Conservation (phyloP, 345 rosid genomes). For the Ricinus communis region DNA sequence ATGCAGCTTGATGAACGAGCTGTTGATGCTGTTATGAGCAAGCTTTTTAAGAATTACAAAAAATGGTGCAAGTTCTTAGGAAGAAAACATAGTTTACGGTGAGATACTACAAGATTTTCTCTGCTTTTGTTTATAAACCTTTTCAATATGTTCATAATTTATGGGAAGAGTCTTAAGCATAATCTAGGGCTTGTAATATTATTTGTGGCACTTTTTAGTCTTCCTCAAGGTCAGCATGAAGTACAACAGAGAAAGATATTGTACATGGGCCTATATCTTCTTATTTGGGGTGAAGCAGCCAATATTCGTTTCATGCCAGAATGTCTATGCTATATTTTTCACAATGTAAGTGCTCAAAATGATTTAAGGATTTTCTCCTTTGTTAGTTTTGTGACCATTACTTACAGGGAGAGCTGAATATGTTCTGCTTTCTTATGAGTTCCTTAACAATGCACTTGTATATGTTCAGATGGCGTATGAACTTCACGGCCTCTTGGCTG, state of each 20-base stretch:
- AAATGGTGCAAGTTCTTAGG: conserved; percentile 96
- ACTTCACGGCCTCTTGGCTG: conserved; percentile 94
- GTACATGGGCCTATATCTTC: conserved; percentile 92
- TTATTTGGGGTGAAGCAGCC: conserved; percentile 98
- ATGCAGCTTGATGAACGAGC: conserved; percentile 97
- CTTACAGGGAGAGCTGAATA: conserved; percentile 6
- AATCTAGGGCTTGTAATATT: neutral
- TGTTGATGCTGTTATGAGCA: conserved; percentile 79
- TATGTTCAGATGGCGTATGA: conserved; percentile 93
- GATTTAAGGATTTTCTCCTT: conserved; percentile 15
- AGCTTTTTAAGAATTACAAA: conserved; percentile 87
- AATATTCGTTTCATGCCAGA: conserved; percentile 94
- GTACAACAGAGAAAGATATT: conserved; percentile 88
- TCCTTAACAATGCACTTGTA: neutral
- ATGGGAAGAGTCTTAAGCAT: conserved; percentile 11
- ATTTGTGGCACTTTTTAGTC: conserved; percentile 43
- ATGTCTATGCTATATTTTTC: conserved; percentile 93
- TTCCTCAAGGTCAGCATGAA: conserved; percentile 87
- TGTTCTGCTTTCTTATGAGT: neutral
- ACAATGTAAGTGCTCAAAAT: conserved; percentile 59
- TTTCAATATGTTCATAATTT: neutral
- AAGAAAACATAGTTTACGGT: conserved; percentile 93
- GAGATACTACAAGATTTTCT: conserved; percentile 17
- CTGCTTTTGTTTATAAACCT: neutral
- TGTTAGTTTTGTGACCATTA: conserved; percentile 1